A percentile compares a stretch with the other conserved stretches of the same genome.
These are phyloP conservation scores for Phytophthora nicotianae DNA, from an alignment of 352 stramenopile genomes.

Conservation along the genomic window DNA sequence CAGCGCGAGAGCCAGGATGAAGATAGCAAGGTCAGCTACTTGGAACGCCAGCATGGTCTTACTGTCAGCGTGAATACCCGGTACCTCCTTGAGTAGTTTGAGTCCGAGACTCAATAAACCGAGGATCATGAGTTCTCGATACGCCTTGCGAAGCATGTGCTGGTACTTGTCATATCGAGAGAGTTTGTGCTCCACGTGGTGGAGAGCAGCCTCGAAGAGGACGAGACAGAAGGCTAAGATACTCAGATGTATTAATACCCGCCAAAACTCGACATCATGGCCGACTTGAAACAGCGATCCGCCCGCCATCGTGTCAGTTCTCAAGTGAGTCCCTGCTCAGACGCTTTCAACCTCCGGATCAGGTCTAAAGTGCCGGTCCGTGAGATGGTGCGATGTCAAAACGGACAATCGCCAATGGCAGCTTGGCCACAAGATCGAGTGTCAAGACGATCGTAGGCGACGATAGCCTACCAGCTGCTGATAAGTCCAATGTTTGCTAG, in stretches of 20 bases:
- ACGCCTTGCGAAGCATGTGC: constrained; percentile 66
- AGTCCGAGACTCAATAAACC: constrained; percentile 51
- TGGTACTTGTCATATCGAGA: constrained; percentile 58
- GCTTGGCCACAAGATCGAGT: constrained; percentile 12
- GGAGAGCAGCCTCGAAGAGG: constrained; percentile 45
- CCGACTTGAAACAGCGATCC: constrained; percentile 59
- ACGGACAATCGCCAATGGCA: background rate
- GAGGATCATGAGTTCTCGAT: constrained; percentile 63
- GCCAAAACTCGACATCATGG: constrained; percentile 58
- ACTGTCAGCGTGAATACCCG: constrained; percentile 32
- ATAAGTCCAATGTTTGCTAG: constrained; percentile 8
- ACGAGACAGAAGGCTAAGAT: constrained; percentile 54
- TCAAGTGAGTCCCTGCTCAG: constrained; percentile 22
- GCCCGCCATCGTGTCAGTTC: constrained; percentile 21
- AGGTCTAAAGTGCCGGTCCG: constrained; percentile 13
- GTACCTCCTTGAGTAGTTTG: constrained; percentile 51
- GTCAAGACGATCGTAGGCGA: constrained; percentile 2
- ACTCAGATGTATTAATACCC: constrained; percentile 48
- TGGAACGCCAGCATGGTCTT: constrained; percentile 52
- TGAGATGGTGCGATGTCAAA: constrained; percentile 21
- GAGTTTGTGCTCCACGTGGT: constrained; percentile 51
- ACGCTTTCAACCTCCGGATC: constrained; percentile 2
- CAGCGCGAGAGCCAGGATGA: constrained; percentile 55
- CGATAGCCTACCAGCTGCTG: constrained; percentile 18
- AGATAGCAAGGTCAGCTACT: constrained; percentile 52